phyloP scores from a whole-genome alignment of 768 basidiomycete species.

The Ephemerocybe angulata region DNA sequence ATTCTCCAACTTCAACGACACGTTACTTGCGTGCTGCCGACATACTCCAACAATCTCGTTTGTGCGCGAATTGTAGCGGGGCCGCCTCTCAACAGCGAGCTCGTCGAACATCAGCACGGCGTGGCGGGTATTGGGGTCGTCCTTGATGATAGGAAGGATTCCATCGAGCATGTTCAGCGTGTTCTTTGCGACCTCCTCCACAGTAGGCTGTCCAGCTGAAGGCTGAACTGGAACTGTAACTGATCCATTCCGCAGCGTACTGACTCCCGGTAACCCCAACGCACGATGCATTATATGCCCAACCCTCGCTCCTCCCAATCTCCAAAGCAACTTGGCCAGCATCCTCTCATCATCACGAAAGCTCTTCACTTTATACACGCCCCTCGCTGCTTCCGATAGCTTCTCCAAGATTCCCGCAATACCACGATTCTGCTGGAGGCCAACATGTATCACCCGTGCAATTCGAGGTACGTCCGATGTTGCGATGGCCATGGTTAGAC shows the following conservation, averaged over 20 bases:
- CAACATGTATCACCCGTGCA: slow-evolving; percentile 16
- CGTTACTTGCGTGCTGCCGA: slow-evolving; percentile 19
- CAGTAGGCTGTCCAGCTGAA: slow-evolving; percentile 7
- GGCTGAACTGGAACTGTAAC: slow-evolving; percentile 16
- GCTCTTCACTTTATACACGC: slow-evolving; percentile 19
- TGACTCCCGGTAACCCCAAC: slow-evolving; percentile 12
- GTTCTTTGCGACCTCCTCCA: slow-evolving; percentile 8
- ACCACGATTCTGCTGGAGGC: slow-evolving; percentile 11
- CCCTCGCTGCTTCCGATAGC: slow-evolving; percentile 10
- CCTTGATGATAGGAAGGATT: background rate
- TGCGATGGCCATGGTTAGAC: slow-evolving; percentile 18
- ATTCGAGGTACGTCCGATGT: slow-evolving; percentile 21
- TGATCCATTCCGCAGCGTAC: too few relatives aligned
- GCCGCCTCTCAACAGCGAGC: slow-evolving; percentile 21
- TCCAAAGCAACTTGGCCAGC: slow-evolving; percentile 18
- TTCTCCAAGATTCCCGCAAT: slow-evolving; percentile 8
- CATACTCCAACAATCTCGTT: slow-evolving; percentile 27
- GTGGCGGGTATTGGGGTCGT: slow-evolving; percentile 10
- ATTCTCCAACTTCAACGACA: slow-evolving; percentile 17
- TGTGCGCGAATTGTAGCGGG: slow-evolving; percentile 21
- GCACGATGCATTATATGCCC: slow-evolving; percentile 22
- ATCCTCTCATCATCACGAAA: slow-evolving; percentile 21
- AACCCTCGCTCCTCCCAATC: slow-evolving; percentile 17
- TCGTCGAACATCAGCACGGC: slow-evolving; percentile 28
- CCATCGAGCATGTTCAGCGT: background rate